Percentiles rank a stretch among this genome's conserved stretches.
Conservation (phyloP, 306 rosid species). For the Mimosa bimucronata region DNA sequence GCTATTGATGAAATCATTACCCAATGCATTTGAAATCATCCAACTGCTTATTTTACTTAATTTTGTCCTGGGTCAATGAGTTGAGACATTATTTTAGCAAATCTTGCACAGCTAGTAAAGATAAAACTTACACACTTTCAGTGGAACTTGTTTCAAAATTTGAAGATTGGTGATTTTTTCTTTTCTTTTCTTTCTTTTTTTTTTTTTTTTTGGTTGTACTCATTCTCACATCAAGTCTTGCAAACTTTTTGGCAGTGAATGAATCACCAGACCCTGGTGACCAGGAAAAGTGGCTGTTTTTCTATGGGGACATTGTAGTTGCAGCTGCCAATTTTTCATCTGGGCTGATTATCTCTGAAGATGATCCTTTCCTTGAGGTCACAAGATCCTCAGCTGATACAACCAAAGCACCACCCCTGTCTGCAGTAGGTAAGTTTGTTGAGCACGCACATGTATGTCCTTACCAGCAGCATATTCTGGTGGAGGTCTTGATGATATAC, state of each 20-base stretch:
- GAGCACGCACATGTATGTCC: conserved; percentile 47
- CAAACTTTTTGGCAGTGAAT: conserved; percentile 64
- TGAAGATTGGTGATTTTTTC: neutral
- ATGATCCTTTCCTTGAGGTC: conserved; percentile 72
- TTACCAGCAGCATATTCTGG: conserved; percentile 54
- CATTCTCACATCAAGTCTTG: conserved; percentile 69
- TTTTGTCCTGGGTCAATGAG: conserved; percentile 6
- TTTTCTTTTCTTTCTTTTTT: too few species aligned
- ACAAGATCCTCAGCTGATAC: conserved; percentile 89
- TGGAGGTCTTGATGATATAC: conserved; percentile 67
- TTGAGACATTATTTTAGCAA: conserved; percentile 13
- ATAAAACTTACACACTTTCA: neutral
- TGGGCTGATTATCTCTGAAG: conserved; percentile 66
- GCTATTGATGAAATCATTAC: conserved; percentile 6
- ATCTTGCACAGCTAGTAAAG: neutral
- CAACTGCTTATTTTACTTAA: conserved; percentile 22
- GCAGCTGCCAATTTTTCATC: conserved; percentile 69
- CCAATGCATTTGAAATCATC: conserved; percentile 14
- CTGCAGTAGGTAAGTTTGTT: conserved; percentile 61
- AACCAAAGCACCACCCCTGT: conserved; percentile 63
- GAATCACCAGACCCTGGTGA: conserved; percentile 94
- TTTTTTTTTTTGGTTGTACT: neutral
- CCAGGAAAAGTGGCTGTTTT: conserved; percentile 83
- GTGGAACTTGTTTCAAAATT: conserved; percentile 3
- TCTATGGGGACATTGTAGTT: conserved; percentile 81